A percentile compares a stretch with the other conserved stretches of the same genome.
These are phyloP conservation scores for Cryphonectria japonica DNA, from an alignment of 2,329 filamentous ascomycete species.

Conservation along the genomic window DNA sequence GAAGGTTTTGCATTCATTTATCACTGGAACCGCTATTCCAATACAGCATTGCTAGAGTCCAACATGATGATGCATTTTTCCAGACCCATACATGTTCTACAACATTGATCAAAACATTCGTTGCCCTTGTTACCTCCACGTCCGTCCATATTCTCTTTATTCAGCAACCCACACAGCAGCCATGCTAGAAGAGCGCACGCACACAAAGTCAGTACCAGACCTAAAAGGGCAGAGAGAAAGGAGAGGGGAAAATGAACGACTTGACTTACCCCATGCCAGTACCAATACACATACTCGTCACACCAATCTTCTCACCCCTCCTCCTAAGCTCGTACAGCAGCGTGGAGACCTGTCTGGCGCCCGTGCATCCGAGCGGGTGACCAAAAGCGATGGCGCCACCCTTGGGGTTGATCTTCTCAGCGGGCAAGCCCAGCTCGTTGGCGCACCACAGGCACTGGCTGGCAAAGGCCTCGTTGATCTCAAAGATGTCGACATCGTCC, in stretches of 20 bases:
- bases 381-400: constrained; percentile 96
- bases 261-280: constrained; percentile 78
- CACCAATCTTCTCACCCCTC: constrained; percentile 81
- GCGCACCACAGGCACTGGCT: constrained; percentile 93
- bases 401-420: constrained; percentile 94
- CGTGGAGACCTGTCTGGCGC: constrained; percentile 90
- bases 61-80: constrained; percentile 11
- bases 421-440: constrained; percentile 80
- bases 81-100: constrained; percentile 2
- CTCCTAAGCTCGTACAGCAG: constrained; percentile 87
- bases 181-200: constrained; percentile 57
- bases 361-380: constrained; percentile 92
- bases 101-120: constrained; percentile 2
- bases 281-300: constrained; percentile 95
- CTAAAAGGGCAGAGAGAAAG: neutral
- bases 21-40: neutral
- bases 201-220: neutral
- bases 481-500: constrained; percentile 93
- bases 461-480: constrained; percentile 99
- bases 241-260: neutral
- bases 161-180: constrained; percentile 95
- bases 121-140: neutral
- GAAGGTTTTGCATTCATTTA: neutral
- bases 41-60: neutral
- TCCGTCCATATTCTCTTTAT: constrained; percentile 49